These are phyloP conservation scores for Fusarium multiceps DNA, from an alignment of 2,329 filamentous ascomycete species.

Conservation along the genomic window DNA sequence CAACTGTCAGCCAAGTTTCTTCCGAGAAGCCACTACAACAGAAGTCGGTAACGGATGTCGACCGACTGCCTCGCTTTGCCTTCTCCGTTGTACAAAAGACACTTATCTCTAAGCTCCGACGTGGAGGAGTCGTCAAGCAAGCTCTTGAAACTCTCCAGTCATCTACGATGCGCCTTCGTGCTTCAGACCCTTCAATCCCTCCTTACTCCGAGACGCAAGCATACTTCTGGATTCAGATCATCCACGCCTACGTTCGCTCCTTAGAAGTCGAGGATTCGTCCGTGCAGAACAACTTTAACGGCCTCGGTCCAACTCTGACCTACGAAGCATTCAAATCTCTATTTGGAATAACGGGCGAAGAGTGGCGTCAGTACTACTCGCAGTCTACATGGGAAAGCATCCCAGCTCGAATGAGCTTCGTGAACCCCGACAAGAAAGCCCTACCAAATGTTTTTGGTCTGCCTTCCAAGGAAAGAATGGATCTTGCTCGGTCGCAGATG, in stretches of 20 bases:
- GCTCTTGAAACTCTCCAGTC: constrained; percentile 41
- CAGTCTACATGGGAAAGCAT: constrained; percentile 44
- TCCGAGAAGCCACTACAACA: neutral
- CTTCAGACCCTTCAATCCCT: constrained; percentile 16
- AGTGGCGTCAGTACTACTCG: constrained; percentile 48
- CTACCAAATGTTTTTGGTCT: constrained; percentile 44
- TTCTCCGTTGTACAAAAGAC: constrained; percentile 47
- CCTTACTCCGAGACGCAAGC: constrained; percentile 50
- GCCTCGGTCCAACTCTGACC: constrained; percentile 5
- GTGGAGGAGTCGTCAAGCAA: constrained; percentile 45
- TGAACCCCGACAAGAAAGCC: constrained; percentile 44
- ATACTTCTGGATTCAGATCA: constrained; percentile 49
- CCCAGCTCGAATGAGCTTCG: constrained; percentile 44
- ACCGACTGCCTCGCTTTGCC: constrained; percentile 47
- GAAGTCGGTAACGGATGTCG: neutral
- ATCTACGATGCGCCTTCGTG: constrained; percentile 42
- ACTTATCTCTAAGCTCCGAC: constrained; percentile 28
- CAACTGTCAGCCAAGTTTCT: constrained; percentile 18
- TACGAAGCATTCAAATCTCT: constrained; percentile 42
- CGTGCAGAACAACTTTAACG: neutral
- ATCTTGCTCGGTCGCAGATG: constrained; percentile 36
- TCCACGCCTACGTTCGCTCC: constrained; percentile 36
- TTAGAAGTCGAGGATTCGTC: constrained; percentile 6
- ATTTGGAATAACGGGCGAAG: constrained; percentile 38
- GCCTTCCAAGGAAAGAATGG: constrained; percentile 28